Percentiles rank a stretch among this genome's conserved stretches.
These are phyloP conservation scores for Protomyces macrosporus DNA, from an alignment of 1,139 yeast genomes.

Conservation along the genomic window DNA sequence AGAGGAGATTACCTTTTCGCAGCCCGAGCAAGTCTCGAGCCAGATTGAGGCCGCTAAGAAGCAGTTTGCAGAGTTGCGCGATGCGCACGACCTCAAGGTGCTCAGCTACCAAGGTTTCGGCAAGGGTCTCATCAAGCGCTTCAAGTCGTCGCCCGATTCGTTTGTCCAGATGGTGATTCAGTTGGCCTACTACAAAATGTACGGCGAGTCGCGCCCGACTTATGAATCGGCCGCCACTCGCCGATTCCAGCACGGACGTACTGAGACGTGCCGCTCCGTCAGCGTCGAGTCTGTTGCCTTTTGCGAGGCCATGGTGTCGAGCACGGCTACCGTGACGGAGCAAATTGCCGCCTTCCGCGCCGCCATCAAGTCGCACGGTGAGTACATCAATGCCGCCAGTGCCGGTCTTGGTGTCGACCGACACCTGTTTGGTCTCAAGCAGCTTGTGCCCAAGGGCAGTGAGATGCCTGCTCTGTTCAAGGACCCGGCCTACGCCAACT, in stretches of 20 bases:
- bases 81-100: conserved; percentile 44
- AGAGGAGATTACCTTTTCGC: conserved; percentile 43
- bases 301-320: conserved; percentile 69
- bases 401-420: conserved; percentile 90
- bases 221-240: conserved; percentile 96
- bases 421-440: conserved; percentile 83
- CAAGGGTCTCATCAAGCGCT: conserved; percentile 65
- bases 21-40: conserved; percentile 47
- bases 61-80: conserved; percentile 49
- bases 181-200: conserved; percentile 73
- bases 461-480: conserved; percentile 63
- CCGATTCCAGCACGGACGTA: conserved; percentile 81
- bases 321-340: conserved; percentile 50
- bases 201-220: conserved; percentile 81
- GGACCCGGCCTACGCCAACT: conserved; percentile 71
- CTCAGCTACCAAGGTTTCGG: conserved; percentile 44
- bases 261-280: conserved; percentile 91
- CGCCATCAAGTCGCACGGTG: conserved; percentile 71
- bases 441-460: conserved; percentile 59
- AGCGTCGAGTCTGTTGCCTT: conserved; percentile 68
- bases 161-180: conserved; percentile 74
- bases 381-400: conserved; percentile 69
- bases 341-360: conserved; percentile 65
- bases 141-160: conserved; percentile 75
- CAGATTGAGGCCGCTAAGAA: conserved; percentile 55